These are phyloP conservation scores for Neofusicoccum laricinum DNA, from an alignment of 2,329 filamentous ascomycete genomes.

Conservation along the genomic window DNA sequence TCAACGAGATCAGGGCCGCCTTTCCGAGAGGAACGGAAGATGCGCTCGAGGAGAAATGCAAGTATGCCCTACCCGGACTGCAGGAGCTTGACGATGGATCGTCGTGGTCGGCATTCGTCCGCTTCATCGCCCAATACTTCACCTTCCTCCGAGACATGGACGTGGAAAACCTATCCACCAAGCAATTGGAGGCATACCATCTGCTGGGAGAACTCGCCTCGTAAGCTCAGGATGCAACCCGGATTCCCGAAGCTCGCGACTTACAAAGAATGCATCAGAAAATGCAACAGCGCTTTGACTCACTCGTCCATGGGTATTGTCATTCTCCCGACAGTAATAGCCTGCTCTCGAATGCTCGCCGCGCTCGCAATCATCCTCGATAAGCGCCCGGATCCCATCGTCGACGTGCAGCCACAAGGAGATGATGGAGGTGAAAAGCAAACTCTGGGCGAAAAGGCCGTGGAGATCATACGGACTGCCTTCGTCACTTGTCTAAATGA, in stretches of 20 bases:
- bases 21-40: constrained; percentile 52
- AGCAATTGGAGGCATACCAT: constrained; percentile 65
- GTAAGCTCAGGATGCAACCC: constrained; percentile 49
- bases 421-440: constrained; percentile 62
- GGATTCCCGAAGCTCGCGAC: not conserved
- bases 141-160: constrained; percentile 78
- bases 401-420: constrained; percentile 50
- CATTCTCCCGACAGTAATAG: constrained; percentile 79
- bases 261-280: constrained; percentile 47
- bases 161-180: constrained; percentile 59
- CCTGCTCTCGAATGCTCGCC: constrained; percentile 75
- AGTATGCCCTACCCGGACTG: constrained; percentile 58
- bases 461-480: constrained; percentile 84
- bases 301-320: constrained; percentile 77
- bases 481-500: constrained; percentile 89
- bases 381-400: constrained; percentile 72
- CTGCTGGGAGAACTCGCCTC: constrained; percentile 71
- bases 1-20: constrained; percentile 60
- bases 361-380: constrained; percentile 82
- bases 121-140: constrained; percentile 79
- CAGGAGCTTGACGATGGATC: constrained; percentile 51
- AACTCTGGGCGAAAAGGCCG: constrained; percentile 81
- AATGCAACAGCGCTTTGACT: constrained; percentile 77
- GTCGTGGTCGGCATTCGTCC: constrained; percentile 72
- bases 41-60: constrained; percentile 62